These are phyloP conservation scores for Penicillium sp. DNA, from an alignment of 2,329 filamentous ascomycete genomes.

Conservation along the genomic window DNA sequence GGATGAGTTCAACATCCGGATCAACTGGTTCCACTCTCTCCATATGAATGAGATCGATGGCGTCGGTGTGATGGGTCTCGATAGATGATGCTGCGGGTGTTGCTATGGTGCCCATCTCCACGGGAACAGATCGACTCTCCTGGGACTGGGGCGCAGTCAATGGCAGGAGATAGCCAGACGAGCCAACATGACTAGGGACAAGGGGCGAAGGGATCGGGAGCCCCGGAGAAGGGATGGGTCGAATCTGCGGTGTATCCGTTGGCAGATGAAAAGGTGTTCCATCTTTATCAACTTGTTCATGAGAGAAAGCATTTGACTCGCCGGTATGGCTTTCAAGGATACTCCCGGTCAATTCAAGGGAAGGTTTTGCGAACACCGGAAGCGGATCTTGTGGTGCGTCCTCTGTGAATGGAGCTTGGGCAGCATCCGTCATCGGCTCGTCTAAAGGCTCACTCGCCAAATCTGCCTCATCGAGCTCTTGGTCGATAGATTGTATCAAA, in stretches of 20 bases:
- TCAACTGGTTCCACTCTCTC: background rate
- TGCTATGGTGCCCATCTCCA: background rate
- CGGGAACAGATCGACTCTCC: background rate
- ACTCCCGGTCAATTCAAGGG: constrained; percentile 13
- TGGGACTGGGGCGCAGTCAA: constrained; percentile 13
- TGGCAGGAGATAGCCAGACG: constrained; percentile 34
- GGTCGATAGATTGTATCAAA: constrained; percentile 27
- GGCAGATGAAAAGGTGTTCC: constrained; percentile 19
- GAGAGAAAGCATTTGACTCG: background rate
- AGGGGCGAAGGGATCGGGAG: constrained; percentile 43
- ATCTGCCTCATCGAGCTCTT: constrained; percentile 21
- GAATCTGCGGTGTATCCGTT: constrained; percentile 39
- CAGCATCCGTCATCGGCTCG: background rate
- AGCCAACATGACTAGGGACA: constrained; percentile 25
- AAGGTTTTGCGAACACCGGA: constrained; percentile 19
- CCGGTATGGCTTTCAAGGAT: constrained; percentile 9
- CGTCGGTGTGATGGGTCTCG: background rate
- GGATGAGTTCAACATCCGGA: background rate
- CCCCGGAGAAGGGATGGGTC: constrained; percentile 40
- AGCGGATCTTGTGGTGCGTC: constrained; percentile 3
- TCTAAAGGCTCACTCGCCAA: background rate
- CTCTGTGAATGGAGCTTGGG: background rate
- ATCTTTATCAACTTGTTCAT: background rate
- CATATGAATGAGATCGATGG: background rate
- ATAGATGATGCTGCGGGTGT: background rate